These are phyloP conservation scores for Nakazawaea peltata DNA, from an alignment of 805 yeast genomes.

Conservation along the genomic window DNA sequence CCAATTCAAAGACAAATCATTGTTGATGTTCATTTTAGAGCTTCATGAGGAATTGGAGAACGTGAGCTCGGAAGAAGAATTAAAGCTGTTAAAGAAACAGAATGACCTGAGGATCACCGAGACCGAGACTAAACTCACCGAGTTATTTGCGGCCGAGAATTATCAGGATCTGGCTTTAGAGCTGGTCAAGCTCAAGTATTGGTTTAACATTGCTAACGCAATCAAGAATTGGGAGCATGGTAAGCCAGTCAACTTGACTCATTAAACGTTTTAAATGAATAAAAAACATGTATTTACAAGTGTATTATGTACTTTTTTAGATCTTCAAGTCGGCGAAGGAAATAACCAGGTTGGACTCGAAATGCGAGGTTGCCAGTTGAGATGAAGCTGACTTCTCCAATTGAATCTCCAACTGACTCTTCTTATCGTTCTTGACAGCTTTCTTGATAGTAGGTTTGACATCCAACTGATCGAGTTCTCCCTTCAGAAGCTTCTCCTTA, in stretches of 20 bases:
- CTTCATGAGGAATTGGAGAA: constrained; percentile 78
- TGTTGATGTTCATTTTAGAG: constrained; percentile 73
- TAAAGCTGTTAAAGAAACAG: constrained; percentile 40
- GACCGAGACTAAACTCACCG: constrained; percentile 35
- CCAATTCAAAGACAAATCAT: constrained; percentile 33
- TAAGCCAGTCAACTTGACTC: constrained; percentile 56
- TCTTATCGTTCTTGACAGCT: constrained; percentile 1
- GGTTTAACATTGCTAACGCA: constrained; percentile 71
- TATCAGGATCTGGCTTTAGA: constrained; percentile 55
- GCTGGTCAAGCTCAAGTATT: constrained; percentile 71
- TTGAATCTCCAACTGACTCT: constrained; percentile 6
- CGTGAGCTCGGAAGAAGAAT: constrained; percentile 50
- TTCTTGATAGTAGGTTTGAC: constrained; percentile 5
- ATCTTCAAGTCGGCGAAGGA: constrained; percentile 9
- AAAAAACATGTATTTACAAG: background rate
- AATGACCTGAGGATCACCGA: constrained; percentile 48
- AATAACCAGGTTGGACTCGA: constrained; percentile 6
- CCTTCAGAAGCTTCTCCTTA: constrained; percentile 22
- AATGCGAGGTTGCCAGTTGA: background rate
- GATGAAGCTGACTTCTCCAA: constrained; percentile 2
- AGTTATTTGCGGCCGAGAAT: constrained; percentile 37
- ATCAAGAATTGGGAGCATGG: constrained; percentile 76
- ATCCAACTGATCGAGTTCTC: constrained; percentile 3
- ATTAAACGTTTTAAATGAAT: constrained; percentile 24
- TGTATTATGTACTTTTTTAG: background rate